Evolutionary conservation across 192 early-diverging fungal genomes (phyloP), one percentile per base, ranked within the genome.

Genomic region (Borealophlyctis nickersoniae): DNA sequence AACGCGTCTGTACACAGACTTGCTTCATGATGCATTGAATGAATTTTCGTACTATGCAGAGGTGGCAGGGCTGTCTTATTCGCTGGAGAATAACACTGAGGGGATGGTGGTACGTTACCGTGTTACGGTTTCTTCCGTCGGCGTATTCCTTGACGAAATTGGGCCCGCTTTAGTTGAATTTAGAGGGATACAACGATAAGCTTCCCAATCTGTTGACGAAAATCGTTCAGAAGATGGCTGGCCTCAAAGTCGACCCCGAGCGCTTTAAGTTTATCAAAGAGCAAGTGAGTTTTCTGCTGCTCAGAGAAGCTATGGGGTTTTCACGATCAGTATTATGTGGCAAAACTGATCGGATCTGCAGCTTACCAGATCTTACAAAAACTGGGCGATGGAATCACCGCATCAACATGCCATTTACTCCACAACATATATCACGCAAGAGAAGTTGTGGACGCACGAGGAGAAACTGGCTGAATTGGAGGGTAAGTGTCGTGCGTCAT

Each of bases 101-200:
- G 80, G 80, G 23, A 63, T 76, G 34, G 70, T 71, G 63, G 56
- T 76, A 28, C 4, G 65, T 48, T n/a, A n/a, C n/a, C n/a, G n/a
- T n/a, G n/a, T n/a, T n/a, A n/a, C n/a, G n/a, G n/a, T n/a, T n/a
- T n/a, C n/a, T n/a, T n/a, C n/a, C n/a, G n/a, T n/a, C n/a, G n/a
- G n/a, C n/a, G n/a, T n/a, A n/a, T n/a, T n/a, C n/a, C n/a, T n/a
- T n/a, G n/a, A n/a, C n/a, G 1, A n/a, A n/a, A n/a, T n/a, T n/a
- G n/a, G n/a, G n/a, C n/a, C n/a, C n/a, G 49, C 76, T 92, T 52
- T 58, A 78, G 62, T 72, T 98, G 51, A 77, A 76, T 14, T 65
- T 94, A 13, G 77, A 77, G 33, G 95, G 95, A 22, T 98, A 91
- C 71, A 94, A 91, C 61, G 92, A 96, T 76, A 96, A 95, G 70